These are phyloP conservation scores for Pythium insidiosum DNA, from an alignment of 352 stramenopile genomes.

Conservation along the genomic window DNA sequence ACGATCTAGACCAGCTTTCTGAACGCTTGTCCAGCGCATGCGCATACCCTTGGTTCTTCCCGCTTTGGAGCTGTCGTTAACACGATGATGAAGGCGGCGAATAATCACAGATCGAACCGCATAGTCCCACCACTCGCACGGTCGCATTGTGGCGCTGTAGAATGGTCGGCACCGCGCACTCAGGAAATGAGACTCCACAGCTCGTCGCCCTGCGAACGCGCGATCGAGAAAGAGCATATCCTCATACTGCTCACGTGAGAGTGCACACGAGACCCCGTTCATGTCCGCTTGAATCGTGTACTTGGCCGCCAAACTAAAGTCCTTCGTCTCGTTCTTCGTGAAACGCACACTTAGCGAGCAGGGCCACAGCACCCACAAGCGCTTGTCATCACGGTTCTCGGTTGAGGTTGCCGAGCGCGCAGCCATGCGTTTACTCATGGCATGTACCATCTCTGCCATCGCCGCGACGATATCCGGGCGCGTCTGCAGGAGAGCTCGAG, in stretches of 20 bases:
- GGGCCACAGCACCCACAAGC: slow-evolving; percentile 44
- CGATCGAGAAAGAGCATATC: slow-evolving; percentile 68
- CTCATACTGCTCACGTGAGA: slow-evolving; percentile 77
- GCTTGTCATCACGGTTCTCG: background rate
- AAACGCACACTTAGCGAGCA: slow-evolving; percentile 48
- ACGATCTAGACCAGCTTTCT: slow-evolving; percentile 41
- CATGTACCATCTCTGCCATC: slow-evolving; percentile 51
- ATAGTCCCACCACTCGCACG: slow-evolving; percentile 78
- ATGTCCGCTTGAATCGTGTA: slow-evolving; percentile 53
- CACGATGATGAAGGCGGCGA: too few relatives aligned
- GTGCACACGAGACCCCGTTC: slow-evolving; percentile 28
- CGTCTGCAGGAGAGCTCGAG: slow-evolving; percentile 26
- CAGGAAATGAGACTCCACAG: slow-evolving; percentile 66
- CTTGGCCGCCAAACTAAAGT: slow-evolving; percentile 61
- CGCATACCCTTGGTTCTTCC: slow-evolving; percentile 13
- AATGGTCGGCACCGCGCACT: slow-evolving; percentile 45
- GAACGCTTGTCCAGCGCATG: slow-evolving; percentile 50
- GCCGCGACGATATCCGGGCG: slow-evolving; percentile 18
- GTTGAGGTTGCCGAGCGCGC: background rate
- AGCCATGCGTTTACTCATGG: slow-evolving; percentile 7
- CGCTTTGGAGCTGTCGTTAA: slow-evolving; percentile 1
- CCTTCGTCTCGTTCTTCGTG: slow-evolving; percentile 73
- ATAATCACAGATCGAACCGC: slow-evolving; percentile 33
- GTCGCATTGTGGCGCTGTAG: slow-evolving; percentile 23
- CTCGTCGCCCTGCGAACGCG: slow-evolving; percentile 47